A percentile compares a stretch with the other conserved stretches of the same genome.
Conservation (phyloP, 2,329 filamentous ascomycete genomes). For the Venturiaceae sp. region DNA sequence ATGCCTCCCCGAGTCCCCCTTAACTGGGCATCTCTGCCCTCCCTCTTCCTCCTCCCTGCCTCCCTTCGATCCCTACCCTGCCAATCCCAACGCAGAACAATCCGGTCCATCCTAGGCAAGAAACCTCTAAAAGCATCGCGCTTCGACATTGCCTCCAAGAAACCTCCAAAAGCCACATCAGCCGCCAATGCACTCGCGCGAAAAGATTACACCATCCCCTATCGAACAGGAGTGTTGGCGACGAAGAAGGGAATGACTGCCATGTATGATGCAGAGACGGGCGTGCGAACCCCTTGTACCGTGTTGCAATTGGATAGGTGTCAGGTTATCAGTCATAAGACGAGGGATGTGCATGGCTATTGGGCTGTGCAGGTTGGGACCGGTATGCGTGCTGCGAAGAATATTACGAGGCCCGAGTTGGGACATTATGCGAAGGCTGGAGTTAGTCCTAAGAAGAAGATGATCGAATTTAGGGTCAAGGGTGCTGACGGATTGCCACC, state of each 20-base stretch:
- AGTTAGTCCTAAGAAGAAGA: slow-evolving; percentile 71
- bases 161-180: slow-evolving; percentile 13
- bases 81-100: slow-evolving; percentile 4
- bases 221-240: slow-evolving; percentile 73
- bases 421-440: slow-evolving; percentile 81
- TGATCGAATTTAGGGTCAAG: slow-evolving; percentile 82
- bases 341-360: slow-evolving; percentile 71
- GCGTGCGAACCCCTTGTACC: slow-evolving; percentile 74
- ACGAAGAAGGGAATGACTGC: slow-evolving; percentile 96
- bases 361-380: slow-evolving; percentile 85
- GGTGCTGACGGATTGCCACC: slow-evolving; percentile 57
- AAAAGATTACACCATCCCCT: slow-evolving; percentile 47
- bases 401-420: slow-evolving; percentile 71
- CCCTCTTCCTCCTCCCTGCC: slow-evolving; percentile 4
- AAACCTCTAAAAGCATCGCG: background rate
- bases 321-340: slow-evolving; percentile 83
- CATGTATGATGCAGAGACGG: slow-evolving; percentile 67
- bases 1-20: background rate
- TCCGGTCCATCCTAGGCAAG: slow-evolving; percentile 7
- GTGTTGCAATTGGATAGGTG: slow-evolving; percentile 89
- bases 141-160: slow-evolving; percentile 6
- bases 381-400: slow-evolving; percentile 63
- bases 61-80: slow-evolving; percentile 1
- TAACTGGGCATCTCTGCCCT: background rate
- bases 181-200: slow-evolving; percentile 39